A percentile compares a stretch with the other conserved stretches of the same genome.
phyloP scores from a whole-genome alignment of 1,284 basidiomycete species.

The Singerocomus rubriflavus region DNA sequence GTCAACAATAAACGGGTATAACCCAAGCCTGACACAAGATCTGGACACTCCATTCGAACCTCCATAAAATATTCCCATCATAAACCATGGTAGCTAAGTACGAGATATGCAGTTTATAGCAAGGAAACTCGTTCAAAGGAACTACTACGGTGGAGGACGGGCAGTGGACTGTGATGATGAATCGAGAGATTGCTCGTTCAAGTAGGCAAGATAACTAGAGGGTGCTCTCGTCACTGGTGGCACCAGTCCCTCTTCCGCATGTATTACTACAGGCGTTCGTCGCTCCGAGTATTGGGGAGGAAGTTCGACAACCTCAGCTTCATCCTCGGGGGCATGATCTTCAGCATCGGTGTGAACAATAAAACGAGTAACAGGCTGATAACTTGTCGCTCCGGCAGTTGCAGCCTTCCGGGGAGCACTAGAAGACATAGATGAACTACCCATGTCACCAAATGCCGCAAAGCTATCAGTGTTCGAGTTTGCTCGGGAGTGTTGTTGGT shows the following conservation, averaged over 20 bases:
- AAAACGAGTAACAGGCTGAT: constrained; percentile 47
- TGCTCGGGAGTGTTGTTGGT: constrained; percentile 23
- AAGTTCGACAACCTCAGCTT: constrained; percentile 63
- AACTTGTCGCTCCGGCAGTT: constrained; percentile 42
- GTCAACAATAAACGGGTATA: constrained; percentile 5
- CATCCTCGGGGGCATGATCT: constrained; percentile 44
- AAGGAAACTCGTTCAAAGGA: neutral
- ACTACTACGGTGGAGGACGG: constrained; percentile 11
- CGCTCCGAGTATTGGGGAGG: constrained; percentile 70
- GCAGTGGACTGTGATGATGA: neutral
- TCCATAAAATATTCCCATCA: neutral
- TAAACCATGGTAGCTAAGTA: neutral
- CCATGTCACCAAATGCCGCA: constrained; percentile 20
- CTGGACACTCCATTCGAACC: constrained; percentile 1
- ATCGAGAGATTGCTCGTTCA: constrained; percentile 6
- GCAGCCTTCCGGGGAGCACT: constrained; percentile 49
- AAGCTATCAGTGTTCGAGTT: constrained; percentile 22
- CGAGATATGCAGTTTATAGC: neutral
- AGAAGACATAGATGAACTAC: constrained; percentile 34
- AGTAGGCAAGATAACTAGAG: constrained; percentile 15
- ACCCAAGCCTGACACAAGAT: neutral
- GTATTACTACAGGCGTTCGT: constrained; percentile 29
- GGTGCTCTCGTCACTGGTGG: constrained; percentile 10
- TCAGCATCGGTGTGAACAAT: constrained; percentile 72
- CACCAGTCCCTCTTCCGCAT: constrained; percentile 9